These are phyloP conservation scores for Epichloe uncinata DNA, from an alignment of 2,329 filamentous ascomycete genomes.

Conservation along the genomic window DNA sequence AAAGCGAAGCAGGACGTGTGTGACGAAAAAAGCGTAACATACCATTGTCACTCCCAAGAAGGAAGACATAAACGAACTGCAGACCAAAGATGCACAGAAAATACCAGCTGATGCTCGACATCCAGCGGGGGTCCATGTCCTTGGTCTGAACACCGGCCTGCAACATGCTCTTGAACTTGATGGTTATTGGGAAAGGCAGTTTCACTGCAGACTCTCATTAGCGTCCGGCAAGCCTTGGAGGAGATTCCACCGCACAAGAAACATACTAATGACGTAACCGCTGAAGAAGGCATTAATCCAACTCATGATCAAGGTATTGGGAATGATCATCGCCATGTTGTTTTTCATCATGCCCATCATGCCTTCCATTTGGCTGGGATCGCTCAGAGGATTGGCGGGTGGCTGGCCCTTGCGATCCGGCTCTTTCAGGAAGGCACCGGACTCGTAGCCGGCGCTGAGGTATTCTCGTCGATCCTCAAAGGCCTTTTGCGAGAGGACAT, in stretches of 20 bases:
- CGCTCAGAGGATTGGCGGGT: slow-evolving; percentile 89
- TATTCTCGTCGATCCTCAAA: slow-evolving; percentile 73
- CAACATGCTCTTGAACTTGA: slow-evolving; percentile 99
- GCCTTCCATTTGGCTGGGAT: slow-evolving; percentile 93
- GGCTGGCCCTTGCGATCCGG: slow-evolving; percentile 77
- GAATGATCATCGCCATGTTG: slow-evolving; percentile 99
- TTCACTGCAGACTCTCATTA: slow-evolving; percentile 52
- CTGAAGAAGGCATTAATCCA: slow-evolving; percentile 99
- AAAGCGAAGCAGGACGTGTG: neutral
- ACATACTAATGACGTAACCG: slow-evolving; percentile 84
- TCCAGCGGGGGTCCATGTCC: slow-evolving; percentile 96
- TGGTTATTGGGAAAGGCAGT: slow-evolving; percentile 90
- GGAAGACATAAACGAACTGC: slow-evolving; percentile 93
- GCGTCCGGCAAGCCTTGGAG: neutral
- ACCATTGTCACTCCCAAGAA: slow-evolving; percentile 94
- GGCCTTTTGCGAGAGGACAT: slow-evolving; percentile 61
- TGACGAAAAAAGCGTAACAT: slow-evolving; percentile 22
- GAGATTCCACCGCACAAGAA: too few species aligned
- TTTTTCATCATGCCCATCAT: slow-evolving; percentile 99
- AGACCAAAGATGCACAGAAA: slow-evolving; percentile 94
- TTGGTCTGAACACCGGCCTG: slow-evolving; percentile 92
- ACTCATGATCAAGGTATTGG: slow-evolving; percentile 97
- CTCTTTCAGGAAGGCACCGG: slow-evolving; percentile 78
- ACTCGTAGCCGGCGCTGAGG: slow-evolving; percentile 69
- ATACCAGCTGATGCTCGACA: slow-evolving; percentile 97